A percentile compares a stretch with the other conserved stretches of the same genome.
Evolutionary conservation across 2,329 filamentous ascomycete species (phyloP).

Genomic region (Diaporthe sp.): DNA sequence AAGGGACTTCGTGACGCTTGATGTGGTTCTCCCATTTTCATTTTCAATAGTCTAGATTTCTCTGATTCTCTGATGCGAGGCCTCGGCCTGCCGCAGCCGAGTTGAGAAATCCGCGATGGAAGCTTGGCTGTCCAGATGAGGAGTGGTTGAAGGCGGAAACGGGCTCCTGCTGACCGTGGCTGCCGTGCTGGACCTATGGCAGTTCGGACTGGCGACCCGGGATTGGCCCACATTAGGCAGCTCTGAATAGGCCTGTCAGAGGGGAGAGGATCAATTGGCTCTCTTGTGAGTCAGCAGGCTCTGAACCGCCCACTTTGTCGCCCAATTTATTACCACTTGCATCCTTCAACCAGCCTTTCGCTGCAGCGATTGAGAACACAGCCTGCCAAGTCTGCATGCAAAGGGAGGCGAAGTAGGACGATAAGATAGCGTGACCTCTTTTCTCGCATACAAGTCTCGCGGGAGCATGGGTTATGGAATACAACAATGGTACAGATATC

Average conservation of each 20-base stretch:
- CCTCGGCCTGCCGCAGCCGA: neutral
- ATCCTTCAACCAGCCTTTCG: slow-evolving; percentile 15
- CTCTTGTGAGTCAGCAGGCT: neutral
- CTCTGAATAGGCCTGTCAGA: neutral
- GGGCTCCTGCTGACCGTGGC: neutral
- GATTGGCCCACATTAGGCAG: slow-evolving; percentile 3
- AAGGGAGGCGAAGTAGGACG: neutral
- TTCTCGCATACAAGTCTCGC: neutral
- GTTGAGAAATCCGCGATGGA: slow-evolving; percentile 15
- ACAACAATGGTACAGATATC: neutral
- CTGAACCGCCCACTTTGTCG: neutral
- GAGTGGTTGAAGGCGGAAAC: neutral
- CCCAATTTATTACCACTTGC: neutral
- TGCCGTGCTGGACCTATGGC: neutral
- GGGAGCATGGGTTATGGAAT: neutral
- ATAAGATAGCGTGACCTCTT: neutral
- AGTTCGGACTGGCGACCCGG: neutral
- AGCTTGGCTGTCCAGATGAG: slow-evolving; percentile 19
- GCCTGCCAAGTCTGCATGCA: neutral
- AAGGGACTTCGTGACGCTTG: neutral
- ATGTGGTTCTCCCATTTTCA: neutral
- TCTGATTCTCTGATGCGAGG: neutral
- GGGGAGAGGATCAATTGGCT: neutral
- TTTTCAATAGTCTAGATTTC: neutral
- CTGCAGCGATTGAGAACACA: neutral